Evolutionary conservation across 1,139 yeast species (phyloP).

Genomic region (Blastobotrys apis): DNA sequence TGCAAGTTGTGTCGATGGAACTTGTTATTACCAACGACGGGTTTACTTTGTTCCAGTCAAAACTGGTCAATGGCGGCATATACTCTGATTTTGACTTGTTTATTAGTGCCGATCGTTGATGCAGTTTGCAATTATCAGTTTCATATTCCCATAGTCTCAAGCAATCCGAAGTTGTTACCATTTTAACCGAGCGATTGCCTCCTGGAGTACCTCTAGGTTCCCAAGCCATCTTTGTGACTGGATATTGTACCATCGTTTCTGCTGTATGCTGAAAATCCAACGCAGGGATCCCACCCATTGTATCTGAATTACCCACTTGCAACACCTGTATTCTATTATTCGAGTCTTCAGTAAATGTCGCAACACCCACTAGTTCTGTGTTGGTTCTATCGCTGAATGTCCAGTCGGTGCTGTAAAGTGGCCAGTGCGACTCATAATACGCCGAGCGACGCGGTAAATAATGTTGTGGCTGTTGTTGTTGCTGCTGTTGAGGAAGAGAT

Average conservation of each 20-base stretch:
- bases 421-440: conserved; percentile 55
- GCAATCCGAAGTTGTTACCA: conserved; percentile 71
- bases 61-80: conserved; percentile 68
- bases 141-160: conserved; percentile 59
- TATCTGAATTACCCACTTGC: conserved; percentile 26
- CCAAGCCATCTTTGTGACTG: conserved; percentile 69
- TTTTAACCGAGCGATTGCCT: conserved; percentile 32
- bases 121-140: conserved; percentile 37
- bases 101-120: conserved; percentile 40
- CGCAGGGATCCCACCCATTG: conserved; percentile 15
- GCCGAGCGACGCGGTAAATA: conserved; percentile 42
- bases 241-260: conserved; percentile 58
- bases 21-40: conserved; percentile 73
- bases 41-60: conserved; percentile 84
- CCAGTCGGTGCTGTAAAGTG: conserved; percentile 72
- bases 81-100: conserved; percentile 37
- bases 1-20: conserved; percentile 93
- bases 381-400: conserved; percentile 38
- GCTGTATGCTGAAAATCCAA: conserved; percentile 36
- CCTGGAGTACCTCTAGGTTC: conserved; percentile 44
- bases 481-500: neutral
- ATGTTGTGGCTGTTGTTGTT: conserved; percentile 7
- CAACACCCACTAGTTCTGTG: conserved; percentile 54
- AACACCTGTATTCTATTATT: conserved; percentile 40
- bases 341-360: conserved; percentile 68